Conservation (phyloP, 441 rosid genomes). For the Jatropha podagrica region DNA sequence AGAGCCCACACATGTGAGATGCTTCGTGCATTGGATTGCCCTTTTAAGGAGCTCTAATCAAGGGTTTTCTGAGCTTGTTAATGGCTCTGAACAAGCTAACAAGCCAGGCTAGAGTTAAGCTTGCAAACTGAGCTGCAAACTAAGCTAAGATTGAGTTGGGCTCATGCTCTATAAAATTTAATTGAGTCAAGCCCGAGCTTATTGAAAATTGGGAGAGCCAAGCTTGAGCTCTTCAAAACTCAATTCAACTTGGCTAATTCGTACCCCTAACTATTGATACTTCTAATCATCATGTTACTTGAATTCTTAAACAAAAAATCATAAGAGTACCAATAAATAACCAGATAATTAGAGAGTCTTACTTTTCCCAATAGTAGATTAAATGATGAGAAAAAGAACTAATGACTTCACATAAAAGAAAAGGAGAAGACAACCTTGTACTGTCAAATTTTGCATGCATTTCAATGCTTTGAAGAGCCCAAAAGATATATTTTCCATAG, state of each 20-base stretch:
- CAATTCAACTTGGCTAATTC: background rate
- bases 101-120: too few species aligned
- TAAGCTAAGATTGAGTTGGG: too few species aligned
- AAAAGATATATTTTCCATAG: constrained; percentile 54
- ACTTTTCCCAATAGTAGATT: background rate
- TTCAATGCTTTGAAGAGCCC: constrained; percentile 60
- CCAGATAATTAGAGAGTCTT: background rate
- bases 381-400: background rate
- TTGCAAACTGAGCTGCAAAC: too few species aligned
- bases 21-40: too few species aligned
- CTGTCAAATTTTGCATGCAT: constrained; percentile 29
- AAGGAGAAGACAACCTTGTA: constrained; percentile 43
- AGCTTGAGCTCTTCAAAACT: background rate
- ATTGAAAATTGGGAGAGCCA: too few species aligned
- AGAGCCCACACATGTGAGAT: too few species aligned
- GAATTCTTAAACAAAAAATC: background rate
- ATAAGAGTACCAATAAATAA: background rate
- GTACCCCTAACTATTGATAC: background rate
- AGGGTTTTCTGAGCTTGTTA: too few species aligned
- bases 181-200: too few species aligned
- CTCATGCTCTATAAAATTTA: too few species aligned
- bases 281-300: background rate
- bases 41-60: too few species aligned
- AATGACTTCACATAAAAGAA: background rate
- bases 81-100: too few species aligned